Conservation (phyloP, 768 basidiomycete species). For the Mrakia hoshinonis region DNA sequence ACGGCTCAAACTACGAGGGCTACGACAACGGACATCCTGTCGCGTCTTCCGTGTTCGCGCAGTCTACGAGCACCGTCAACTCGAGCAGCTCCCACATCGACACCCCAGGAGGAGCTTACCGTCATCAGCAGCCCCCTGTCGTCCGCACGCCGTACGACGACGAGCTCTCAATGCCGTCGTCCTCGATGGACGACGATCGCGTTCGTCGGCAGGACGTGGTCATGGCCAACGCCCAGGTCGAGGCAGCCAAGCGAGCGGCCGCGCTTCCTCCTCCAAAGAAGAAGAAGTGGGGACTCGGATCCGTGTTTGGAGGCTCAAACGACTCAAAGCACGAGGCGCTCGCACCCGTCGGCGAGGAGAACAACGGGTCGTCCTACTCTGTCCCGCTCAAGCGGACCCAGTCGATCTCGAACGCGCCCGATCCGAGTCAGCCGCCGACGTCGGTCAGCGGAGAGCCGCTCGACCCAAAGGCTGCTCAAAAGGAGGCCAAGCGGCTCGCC, state of each 20-base stretch:
- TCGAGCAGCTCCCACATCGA: slow-evolving; percentile 22
- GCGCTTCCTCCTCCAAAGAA: slow-evolving; percentile 34
- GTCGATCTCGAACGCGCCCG: slow-evolving; percentile 38
- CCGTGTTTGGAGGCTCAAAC: slow-evolving; percentile 40
- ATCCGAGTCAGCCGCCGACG: not conserved
- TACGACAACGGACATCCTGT: not conserved
- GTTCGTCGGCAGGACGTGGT: slow-evolving; percentile 30
- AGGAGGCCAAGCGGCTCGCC: slow-evolving; percentile 67
- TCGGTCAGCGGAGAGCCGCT: slow-evolving; percentile 36
- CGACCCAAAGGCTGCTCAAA: slow-evolving; percentile 68
- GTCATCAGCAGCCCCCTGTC: slow-evolving; percentile 5
- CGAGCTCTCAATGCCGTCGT: slow-evolving; percentile 26
- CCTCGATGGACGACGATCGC: slow-evolving; percentile 12
- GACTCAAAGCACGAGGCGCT: slow-evolving; percentile 32
- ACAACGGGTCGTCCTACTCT: slow-evolving; percentile 19
- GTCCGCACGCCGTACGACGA: slow-evolving; percentile 27
- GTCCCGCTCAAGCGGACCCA: slow-evolving; percentile 39
- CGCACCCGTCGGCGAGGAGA: slow-evolving; percentile 34
- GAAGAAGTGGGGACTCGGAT: slow-evolving; percentile 42
- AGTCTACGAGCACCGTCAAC: slow-evolving; percentile 12
- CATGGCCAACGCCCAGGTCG: slow-evolving; percentile 29
- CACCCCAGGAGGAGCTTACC: not conserved
- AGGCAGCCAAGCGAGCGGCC: slow-evolving; percentile 14
- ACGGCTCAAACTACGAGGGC: not conserved
- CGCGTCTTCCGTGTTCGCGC: not conserved